Base-by-base conservation (phyloP, 1,284 basidiomycete species). In the Tilletia horrida region DNA sequence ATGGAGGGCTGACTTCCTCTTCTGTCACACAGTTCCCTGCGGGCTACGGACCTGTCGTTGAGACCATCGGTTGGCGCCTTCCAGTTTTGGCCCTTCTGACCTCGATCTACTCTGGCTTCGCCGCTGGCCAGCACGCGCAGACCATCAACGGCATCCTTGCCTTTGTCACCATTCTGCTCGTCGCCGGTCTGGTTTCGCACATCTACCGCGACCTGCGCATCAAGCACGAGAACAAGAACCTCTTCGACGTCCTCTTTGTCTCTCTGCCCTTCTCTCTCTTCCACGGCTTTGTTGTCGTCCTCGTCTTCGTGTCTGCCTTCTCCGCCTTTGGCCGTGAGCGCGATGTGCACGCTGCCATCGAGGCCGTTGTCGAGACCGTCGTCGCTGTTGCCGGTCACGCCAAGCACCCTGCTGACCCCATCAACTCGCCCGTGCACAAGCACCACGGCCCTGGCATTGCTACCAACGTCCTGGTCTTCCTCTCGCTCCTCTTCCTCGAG, bases 141-240 rank as follows among this genome's bases (percentile, higher is more conserved):
- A 43, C 25, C 27, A 65, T 43, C 18, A 62, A 57, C 18, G 70
- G 69, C 50, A 85, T 92, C 80, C 79, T 88, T 59, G 89, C 93
- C 13, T 95, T 97, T 82, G 83, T 95, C 75, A 87, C 93, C 69
- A 87, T 91, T 13, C 88, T 96, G 62, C 86, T 95, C 76, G 92
- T 93, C 71, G 89, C 89, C 77, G 89, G 88, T 68, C 83, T 89
- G 23, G 90, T 92, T 6, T 91, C 90, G 81, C 91, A 95, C 83
- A 91, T 95, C 82, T 97, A 96, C 85, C 94, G 93, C 80, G 85
- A 90, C 71, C 89, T 95, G 81, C 94, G 93, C 85, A 91, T 91
- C 82, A 87, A 88, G 72, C 89, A 95, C 82, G 82, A 86, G 64
- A 83, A 90, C 62, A 84, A 88, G 77, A 86, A 81, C 71, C 78